Conservation (phyloP, 495 filamentous ascomycete genomes). For the Endocarpon pusillum region DNA sequence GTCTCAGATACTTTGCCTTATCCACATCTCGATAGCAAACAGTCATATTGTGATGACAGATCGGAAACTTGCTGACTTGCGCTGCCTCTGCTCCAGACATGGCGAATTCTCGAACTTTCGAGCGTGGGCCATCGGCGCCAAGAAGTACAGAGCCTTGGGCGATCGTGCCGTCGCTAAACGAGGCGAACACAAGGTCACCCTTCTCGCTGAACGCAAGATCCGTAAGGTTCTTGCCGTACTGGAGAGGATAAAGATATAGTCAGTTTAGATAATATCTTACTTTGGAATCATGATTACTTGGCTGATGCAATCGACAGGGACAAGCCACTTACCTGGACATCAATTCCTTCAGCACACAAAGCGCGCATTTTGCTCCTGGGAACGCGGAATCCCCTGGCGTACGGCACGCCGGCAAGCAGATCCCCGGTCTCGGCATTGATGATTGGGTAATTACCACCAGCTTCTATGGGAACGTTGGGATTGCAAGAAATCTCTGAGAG, state of each 20-base stretch:
- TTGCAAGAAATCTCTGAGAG: not conserved
- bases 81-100: not conserved
- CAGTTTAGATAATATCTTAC: not conserved
- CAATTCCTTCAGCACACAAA: not conserved
- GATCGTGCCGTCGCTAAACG: conserved; percentile 32
- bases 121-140: conserved; percentile 50
- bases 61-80: not conserved
- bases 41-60: not conserved
- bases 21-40: not conserved
- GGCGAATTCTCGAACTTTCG: conserved; percentile 22
- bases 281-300: not conserved
- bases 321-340: not conserved
- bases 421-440: not conserved
- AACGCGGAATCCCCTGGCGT: not conserved
- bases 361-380: not conserved
- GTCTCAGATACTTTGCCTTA: not conserved
- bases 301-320: not conserved
- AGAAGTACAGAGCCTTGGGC: conserved; percentile 35
- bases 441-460: conserved; percentile 1
- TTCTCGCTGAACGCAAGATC: not conserved
- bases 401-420: not conserved
- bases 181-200: conserved; percentile 8
- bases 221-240: not conserved
- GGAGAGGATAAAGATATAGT: not conserved
- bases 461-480: not conserved